phyloP scores from a whole-genome alignment of 352 stramenopile genomes.

The Phytophthora sansomeana region DNA sequence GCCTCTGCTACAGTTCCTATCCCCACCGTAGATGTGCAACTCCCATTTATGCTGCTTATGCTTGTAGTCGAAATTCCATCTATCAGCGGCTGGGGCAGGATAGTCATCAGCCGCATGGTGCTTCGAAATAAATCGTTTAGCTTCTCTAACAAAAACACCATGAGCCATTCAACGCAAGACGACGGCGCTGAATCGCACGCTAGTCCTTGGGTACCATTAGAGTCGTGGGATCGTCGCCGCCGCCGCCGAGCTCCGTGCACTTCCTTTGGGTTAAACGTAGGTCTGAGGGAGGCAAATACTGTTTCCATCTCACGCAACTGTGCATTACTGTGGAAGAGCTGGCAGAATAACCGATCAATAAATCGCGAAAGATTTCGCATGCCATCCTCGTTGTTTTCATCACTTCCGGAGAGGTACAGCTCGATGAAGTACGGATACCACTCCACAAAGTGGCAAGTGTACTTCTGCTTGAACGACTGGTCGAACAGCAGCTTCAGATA shows the following conservation, averaged over 20 bases:
- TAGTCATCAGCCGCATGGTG: slow-evolving; percentile 64
- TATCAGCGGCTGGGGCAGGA: slow-evolving; percentile 39
- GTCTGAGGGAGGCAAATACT: slow-evolving; percentile 46
- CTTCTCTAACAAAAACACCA: slow-evolving; percentile 74
- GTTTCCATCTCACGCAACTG: slow-evolving; percentile 76
- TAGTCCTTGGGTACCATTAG: slow-evolving; percentile 11
- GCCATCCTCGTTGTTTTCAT: slow-evolving; percentile 77
- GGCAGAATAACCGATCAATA: slow-evolving; percentile 86
- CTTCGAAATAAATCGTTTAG: slow-evolving; percentile 70
- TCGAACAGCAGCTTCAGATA: slow-evolving; percentile 88
- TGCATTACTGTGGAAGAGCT: slow-evolving; percentile 85
- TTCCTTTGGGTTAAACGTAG: slow-evolving; percentile 22
- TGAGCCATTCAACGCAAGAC: slow-evolving; percentile 69
- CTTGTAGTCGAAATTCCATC: slow-evolving; percentile 14
- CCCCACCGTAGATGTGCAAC: slow-evolving; percentile 33
- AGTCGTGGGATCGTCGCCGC: slow-evolving; percentile 18
- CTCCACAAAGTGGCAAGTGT: slow-evolving; percentile 83
- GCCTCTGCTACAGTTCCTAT: slow-evolving; percentile 27
- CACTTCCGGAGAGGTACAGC: slow-evolving; percentile 68
- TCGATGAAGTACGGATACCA: slow-evolving; percentile 87
- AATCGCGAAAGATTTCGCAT: slow-evolving; percentile 83
- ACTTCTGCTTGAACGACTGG: slow-evolving; percentile 82
- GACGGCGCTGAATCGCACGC: slow-evolving; percentile 30
- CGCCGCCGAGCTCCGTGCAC: slow-evolving; percentile 1
- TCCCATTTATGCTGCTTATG: slow-evolving; percentile 12